Base-by-base conservation (phyloP, 2,329 filamentous ascomycete genomes). In the Leptographium flavum region DNA sequence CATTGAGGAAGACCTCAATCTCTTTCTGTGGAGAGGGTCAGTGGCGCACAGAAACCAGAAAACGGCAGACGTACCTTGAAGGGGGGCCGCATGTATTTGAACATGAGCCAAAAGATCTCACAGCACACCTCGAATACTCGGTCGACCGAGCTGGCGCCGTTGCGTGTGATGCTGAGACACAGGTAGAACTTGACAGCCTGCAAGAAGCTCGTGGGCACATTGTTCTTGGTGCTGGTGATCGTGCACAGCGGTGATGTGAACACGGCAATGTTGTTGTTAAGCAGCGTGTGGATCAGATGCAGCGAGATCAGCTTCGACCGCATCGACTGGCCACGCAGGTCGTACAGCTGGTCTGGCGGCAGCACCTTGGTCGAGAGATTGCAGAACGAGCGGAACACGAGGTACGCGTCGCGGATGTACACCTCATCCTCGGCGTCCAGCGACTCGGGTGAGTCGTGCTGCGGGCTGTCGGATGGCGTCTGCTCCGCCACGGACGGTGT, bases 71-170 rank as follows among this genome's bases (percentile, higher is more conserved):
- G n/a, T 57, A 83, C 82, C 79, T 98, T 98, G 63, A 98, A 83
- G 50, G 88, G 83, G 3, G 92, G 83, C 49, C 93, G 79, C 77
- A 98, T 83, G 55, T 87, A 83, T 60, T 93, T 94, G 37, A 95
- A 67, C 81, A 95, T 94, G 47, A 96, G 71, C 87, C 88, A 98
- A 60, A 98, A 98, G 27, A 96, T 94, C 61, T 98, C 92, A 56
- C 85, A 88, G 60, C 86, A 90, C 36, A 96, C 87, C 58, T 96
- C 90, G 57, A 96, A 98, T 0, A 98, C 87, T 52, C 77, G 77
- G 51, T 87, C 84, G 37, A 94, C 84, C 5, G 88, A 90, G 64
- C 90, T 96, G 14, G 92, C 86, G 17, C 90, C 93, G 59, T 98
- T 98, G 43, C 90, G 79, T 45, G 88, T 95, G 54, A 98, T 77